A percentile compares a stretch with the other conserved stretches of the same genome.
Evolutionary conservation across 1,284 basidiomycete genomes (phyloP).

Genomic region (Leccinum fuscescens): DNA sequence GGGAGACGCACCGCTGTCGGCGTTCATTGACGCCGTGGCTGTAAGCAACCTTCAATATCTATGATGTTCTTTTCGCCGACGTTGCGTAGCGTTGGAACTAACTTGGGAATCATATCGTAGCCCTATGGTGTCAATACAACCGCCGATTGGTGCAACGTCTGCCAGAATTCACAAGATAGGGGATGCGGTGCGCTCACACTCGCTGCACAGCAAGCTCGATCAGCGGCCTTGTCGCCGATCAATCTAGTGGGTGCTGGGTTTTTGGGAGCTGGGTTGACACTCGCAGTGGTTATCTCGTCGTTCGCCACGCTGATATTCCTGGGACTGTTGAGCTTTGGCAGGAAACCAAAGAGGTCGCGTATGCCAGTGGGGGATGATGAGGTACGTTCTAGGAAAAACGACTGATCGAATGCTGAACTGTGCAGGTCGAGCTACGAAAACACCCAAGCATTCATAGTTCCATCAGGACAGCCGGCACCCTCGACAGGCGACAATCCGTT

Average conservation of each 20-base stretch:
- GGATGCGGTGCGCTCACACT: constrained; percentile 53
- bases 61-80: background rate
- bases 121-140: constrained; percentile 52
- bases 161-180: constrained; percentile 52
- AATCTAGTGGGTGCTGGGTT: constrained; percentile 62
- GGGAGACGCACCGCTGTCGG: constrained; percentile 55
- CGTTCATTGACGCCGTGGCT: constrained; percentile 51
- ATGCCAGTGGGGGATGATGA: constrained; percentile 14
- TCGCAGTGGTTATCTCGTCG: constrained; percentile 43
- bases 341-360: constrained; percentile 6
- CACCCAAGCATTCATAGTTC: constrained; percentile 13
- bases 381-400: constrained; percentile 14
- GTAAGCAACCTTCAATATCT: constrained; percentile 31
- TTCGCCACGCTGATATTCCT: constrained; percentile 44
- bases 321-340: constrained; percentile 45
- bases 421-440: constrained; percentile 26
- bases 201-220: constrained; percentile 34
- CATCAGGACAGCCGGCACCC: background rate
- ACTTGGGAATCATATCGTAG: constrained; percentile 28
- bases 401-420: constrained; percentile 7
- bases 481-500: background rate
- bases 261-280: constrained; percentile 59
- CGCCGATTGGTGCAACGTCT: constrained; percentile 57
- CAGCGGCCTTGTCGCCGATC: constrained; percentile 40
- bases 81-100: background rate